Conservation (phyloP, 2,329 filamentous ascomycete genomes). For the Botryosphaeria agaves region DNA sequence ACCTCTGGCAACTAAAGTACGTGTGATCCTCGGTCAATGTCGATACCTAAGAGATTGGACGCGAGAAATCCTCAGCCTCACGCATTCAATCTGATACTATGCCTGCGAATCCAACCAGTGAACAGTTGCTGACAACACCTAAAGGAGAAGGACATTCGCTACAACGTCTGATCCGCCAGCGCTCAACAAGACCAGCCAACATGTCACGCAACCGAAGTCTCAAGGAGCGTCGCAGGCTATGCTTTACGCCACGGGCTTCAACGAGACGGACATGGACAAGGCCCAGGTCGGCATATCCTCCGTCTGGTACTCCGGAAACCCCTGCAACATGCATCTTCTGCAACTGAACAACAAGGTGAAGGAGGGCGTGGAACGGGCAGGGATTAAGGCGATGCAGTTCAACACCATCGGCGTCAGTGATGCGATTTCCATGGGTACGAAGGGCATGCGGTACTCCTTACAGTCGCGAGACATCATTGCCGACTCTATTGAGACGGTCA, state of each 20-base stretch:
- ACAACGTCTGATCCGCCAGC: slow-evolving; percentile 2
- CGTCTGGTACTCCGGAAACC: slow-evolving; percentile 96
- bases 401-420: slow-evolving; percentile 98
- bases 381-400: slow-evolving; percentile 88
- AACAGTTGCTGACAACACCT: too few species aligned
- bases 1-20: too few species aligned
- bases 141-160: too few species aligned
- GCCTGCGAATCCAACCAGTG: too few species aligned
- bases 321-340: slow-evolving; percentile 97
- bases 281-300: slow-evolving; percentile 95
- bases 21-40: too few species aligned
- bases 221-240: slow-evolving; percentile 98
- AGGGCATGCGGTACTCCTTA: slow-evolving; percentile 87
- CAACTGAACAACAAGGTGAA: slow-evolving; percentile 69
- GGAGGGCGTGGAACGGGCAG: slow-evolving; percentile 51
- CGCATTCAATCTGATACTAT: too few species aligned
- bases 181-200: slow-evolving; percentile 70
- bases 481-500: slow-evolving; percentile 96
- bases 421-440: slow-evolving; percentile 95
- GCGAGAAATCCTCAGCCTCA: too few species aligned
- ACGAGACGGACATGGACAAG: slow-evolving; percentile 80
- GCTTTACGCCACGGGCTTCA: slow-evolving; percentile 89
- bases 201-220: slow-evolving; percentile 91
- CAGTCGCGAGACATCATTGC: slow-evolving; percentile 95
- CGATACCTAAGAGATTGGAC: too few species aligned